Conservation (phyloP, 257 asterid genomes). For the Ligustrum vulgare region DNA sequence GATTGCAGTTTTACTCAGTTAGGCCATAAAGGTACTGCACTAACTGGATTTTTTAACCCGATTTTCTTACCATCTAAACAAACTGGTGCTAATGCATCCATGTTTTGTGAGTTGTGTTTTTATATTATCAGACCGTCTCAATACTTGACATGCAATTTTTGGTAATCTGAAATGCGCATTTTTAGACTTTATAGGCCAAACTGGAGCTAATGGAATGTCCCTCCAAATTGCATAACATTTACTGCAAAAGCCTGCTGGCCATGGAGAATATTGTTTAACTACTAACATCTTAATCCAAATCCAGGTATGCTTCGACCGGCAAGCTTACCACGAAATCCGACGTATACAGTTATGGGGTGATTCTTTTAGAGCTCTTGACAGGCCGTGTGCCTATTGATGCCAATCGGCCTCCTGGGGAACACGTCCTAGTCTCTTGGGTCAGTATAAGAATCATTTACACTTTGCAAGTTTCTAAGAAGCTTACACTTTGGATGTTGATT, state of each 20-base stretch:
- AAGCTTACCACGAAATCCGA: slow-evolving; percentile 85
- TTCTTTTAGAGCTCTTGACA: slow-evolving; percentile 73
- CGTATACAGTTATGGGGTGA: slow-evolving; percentile 78
- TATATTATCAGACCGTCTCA: background rate
- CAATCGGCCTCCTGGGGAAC: slow-evolving; percentile 67
- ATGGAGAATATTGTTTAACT: background rate
- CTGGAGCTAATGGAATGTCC: background rate
- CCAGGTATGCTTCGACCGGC: slow-evolving; percentile 82
- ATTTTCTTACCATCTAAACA: background rate
- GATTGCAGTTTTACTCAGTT: background rate
- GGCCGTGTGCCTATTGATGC: slow-evolving; percentile 75
- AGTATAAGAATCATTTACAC: slow-evolving; percentile 2
- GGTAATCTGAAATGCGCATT: background rate
- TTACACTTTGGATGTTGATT: background rate
- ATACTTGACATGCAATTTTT: background rate
- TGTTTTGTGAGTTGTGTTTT: background rate
- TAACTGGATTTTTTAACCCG: background rate
- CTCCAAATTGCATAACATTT: background rate
- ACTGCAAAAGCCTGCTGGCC: background rate
- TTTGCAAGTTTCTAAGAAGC: background rate
- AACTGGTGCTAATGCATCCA: background rate
- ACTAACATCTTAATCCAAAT: background rate
- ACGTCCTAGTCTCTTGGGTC: slow-evolving; percentile 78
- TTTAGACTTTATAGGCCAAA: background rate
- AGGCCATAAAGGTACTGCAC: background rate